Evolutionary conservation across 305 asterid genomes (phyloP).

Genomic region (Fraxinus floribunda): DNA sequence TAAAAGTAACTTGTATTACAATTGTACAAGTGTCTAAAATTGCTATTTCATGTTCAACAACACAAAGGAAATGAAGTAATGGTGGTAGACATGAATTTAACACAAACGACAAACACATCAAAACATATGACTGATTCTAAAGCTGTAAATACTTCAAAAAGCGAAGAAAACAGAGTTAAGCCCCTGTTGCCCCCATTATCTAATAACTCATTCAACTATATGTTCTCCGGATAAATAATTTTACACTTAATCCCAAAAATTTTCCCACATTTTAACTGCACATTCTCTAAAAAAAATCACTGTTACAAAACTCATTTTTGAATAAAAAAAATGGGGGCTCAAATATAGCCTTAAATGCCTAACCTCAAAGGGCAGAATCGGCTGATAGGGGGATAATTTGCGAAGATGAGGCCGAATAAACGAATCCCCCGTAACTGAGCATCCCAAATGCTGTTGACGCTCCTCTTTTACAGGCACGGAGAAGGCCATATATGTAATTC

Average conservation of each 20-base stretch:
- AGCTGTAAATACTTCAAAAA: not conserved
- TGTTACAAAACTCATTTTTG: not conserved
- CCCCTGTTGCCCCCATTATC: not conserved
- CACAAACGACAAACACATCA: not conserved
- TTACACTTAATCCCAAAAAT: not conserved
- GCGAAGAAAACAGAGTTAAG: not conserved
- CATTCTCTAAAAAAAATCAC: not conserved
- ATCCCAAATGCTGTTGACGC: slow-evolving; percentile 29
- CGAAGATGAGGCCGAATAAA: slow-evolving; percentile 82
- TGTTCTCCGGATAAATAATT: not conserved
- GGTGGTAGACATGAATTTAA: not conserved
- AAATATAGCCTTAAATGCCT: not conserved
- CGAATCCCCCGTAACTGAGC: slow-evolving; percentile 52
- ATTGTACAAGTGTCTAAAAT: not conserved
- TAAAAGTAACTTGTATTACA: not conserved
- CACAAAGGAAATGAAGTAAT: not conserved
- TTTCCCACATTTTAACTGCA: not conserved
- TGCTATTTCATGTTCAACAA: not conserved
- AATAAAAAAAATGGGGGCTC: too few relatives aligned
- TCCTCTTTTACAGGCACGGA: slow-evolving; percentile 53
- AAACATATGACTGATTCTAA: not conserved
- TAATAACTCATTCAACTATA: not conserved
- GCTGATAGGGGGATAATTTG: slow-evolving; percentile 71
- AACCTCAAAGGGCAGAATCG: slow-evolving; percentile 87
- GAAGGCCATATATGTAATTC: slow-evolving; percentile 48